Evolutionary conservation across 768 basidiomycete species (phyloP), one percentile per base, ranked within the genome.

Genomic region (Tulasnella sp.): DNA sequence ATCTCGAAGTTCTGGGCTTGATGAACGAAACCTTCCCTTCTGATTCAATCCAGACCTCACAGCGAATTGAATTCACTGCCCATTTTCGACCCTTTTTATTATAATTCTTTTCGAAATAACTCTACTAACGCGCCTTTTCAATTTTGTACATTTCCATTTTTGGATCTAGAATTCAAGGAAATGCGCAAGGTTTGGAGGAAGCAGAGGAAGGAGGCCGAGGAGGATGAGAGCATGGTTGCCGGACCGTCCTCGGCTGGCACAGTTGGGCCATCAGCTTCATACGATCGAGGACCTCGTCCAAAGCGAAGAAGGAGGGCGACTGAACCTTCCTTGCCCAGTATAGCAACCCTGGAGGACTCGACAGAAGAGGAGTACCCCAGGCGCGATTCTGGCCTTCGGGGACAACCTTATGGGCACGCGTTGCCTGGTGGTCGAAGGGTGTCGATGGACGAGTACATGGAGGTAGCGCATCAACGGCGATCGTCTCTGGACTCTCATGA

Each of bases 181-280:
- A 82, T 97, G 67, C 84, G 95, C 59, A 97, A 94, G 71, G 86
- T 87, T 66, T 96, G 95, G 93, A 84, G 93, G 43, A 90, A 90
- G 75, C 80, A 83, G 65, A 96, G 94, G 76, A 92, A 94, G 72
- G 89, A 91, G 67, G 38, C 55, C 11, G 23, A 43, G 26, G 55
- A 56, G 23, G 55, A 56, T 43, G 29, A 53, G 30, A 43, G 42
- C 24, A 38, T 43, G 23, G 38, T 26, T 42, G 34, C 50, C 19
- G 58, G 58, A 13, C 58, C 58, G 48, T 59, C 58, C 45, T 38
- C 48, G 34, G 24, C 47, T 48, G 47, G 47, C 27, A 48, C 5
- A 5, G 11, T 29, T 48, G 47, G 34, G 34, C 34, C 34, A 38
- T 38, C 34, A 5, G 34, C 34, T 5, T 15, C 34, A 5, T 38